These are phyloP conservation scores for Aspergillus asperescens DNA, from an alignment of 495 filamentous ascomycete genomes.

Conservation along the genomic window DNA sequence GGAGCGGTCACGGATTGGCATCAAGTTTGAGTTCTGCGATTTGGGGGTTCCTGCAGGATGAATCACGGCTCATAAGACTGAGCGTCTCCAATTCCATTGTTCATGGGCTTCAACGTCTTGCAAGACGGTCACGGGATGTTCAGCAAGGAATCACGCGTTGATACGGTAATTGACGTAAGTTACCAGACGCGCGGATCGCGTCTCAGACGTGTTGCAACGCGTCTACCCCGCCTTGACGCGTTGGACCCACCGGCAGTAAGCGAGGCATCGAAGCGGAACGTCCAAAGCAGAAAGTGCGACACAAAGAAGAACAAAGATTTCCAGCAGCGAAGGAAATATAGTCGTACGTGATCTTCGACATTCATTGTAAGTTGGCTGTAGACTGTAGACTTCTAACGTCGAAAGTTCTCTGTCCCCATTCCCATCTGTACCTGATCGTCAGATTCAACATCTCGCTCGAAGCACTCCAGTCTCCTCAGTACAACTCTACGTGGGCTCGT, in stretches of 20 bases:
- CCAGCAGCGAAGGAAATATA: too few relatives aligned
- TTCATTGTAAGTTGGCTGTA: too few relatives aligned
- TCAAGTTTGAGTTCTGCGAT: background rate
- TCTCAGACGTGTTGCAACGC: slow-evolving; percentile 18
- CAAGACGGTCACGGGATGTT: slow-evolving; percentile 2
- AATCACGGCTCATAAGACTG: too few relatives aligned
- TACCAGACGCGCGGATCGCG: slow-evolving; percentile 24
- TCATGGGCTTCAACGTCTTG: too few relatives aligned
- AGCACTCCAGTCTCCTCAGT: background rate
- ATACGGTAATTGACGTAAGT: slow-evolving; percentile 11
- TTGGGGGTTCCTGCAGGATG: slow-evolving; percentile 6
- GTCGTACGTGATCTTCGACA: too few relatives aligned
- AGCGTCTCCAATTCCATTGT: background rate
- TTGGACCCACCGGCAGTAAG: slow-evolving; percentile 10
- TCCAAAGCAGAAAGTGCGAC: too few relatives aligned
- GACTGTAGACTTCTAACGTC: background rate
- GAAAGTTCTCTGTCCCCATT: background rate
- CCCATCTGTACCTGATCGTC: background rate
- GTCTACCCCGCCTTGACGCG: slow-evolving; percentile 21
- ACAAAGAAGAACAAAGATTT: too few relatives aligned
- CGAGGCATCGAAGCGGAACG: too few relatives aligned
- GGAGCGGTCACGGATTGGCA: background rate
- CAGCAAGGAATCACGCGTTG: background rate
- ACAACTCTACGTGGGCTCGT: background rate
- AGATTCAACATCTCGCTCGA: background rate